A percentile compares a stretch with the other conserved stretches of the same genome.
These are phyloP conservation scores for Endothia cerciana DNA, from an alignment of 2,329 filamentous ascomycete species.

Conservation along the genomic window DNA sequence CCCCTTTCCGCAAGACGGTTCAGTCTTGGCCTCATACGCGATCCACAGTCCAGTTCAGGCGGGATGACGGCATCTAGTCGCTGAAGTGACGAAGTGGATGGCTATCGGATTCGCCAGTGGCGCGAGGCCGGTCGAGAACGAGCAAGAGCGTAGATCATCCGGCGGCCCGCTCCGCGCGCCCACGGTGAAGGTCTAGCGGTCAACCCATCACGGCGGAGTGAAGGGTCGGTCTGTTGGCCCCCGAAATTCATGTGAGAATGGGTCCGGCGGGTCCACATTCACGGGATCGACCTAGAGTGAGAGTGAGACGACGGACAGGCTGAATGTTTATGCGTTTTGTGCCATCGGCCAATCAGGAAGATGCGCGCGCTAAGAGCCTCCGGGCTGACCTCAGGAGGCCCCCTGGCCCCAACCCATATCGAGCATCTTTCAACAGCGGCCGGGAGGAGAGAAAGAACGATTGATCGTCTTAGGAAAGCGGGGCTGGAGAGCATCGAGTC, in stretches of 20 bases:
- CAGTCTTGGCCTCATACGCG: neutral
- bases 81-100: neutral
- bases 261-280: constrained; percentile 5
- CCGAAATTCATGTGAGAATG: neutral
- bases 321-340: neutral
- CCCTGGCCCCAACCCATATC: too few relatives aligned
- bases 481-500: too few relatives aligned
- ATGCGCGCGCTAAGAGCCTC: neutral
- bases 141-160: neutral
- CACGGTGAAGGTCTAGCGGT: constrained; percentile 9
- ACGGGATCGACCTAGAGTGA: neutral
- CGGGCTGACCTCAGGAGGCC: too few relatives aligned
- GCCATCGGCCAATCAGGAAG: constrained; percentile 6
- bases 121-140: neutral
- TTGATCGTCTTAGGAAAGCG: too few relatives aligned
- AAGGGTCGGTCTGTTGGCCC: neutral
- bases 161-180: neutral
- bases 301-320: neutral
- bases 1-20: neutral
- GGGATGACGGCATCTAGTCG: neutral
- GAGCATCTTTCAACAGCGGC: neutral
- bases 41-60: neutral
- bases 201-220: constrained; percentile 12
- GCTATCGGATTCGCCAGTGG: neutral
- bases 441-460: neutral